Evolutionary conservation across 164 flowering plant genomes (phyloP), one percentile per base, ranked within the genome.

Genomic region (Nelumbo lutea): DNA sequence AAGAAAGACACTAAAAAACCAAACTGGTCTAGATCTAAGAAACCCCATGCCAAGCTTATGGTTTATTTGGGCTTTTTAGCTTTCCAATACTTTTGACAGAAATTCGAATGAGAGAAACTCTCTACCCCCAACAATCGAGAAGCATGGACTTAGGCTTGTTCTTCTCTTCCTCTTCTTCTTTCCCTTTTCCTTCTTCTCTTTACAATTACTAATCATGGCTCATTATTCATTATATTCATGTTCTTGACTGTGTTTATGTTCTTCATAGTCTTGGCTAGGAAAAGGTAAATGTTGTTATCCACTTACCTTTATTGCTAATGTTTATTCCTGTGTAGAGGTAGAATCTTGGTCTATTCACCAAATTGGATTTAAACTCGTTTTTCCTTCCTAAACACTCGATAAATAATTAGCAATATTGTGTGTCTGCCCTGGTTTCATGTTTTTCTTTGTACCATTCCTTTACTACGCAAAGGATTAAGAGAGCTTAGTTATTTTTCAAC

Each of bases 341-440:
- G 48, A 41, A 68, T 74, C 59, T 72, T 65, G 68, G 74, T 78
- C 76, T 79, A 78, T 64, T 81, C 45, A 70, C 51, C 82, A 75
- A 78, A 80, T 74, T 71, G 46, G 79, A 59, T 51, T 74, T 65
- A 55, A 51, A 46, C 27, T 77, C 65, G 45, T 11, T 73, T 65
- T 74, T 57, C 8, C 27, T 27, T 50, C 75, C 65, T 14, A 65
- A 59, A 67, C 48, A 50, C 5, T 45, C 63, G 73, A 77, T 75
- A 71, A 83, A 70, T 67, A 57, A 70, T 27, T 9, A 65, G 11
- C 56, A 64, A n/a, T 75, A 39, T 46, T 44, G 47, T 48, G 45
- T 61, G 52, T 59, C 51, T 44, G 1, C 48, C 7, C 48, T 13
- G 41, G 57, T 5, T 65, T 13, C 5, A 56, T 42, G 3, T 58